phyloP scores from a whole-genome alignment of 441 rosid species.

The Erodium trifolium region DNA sequence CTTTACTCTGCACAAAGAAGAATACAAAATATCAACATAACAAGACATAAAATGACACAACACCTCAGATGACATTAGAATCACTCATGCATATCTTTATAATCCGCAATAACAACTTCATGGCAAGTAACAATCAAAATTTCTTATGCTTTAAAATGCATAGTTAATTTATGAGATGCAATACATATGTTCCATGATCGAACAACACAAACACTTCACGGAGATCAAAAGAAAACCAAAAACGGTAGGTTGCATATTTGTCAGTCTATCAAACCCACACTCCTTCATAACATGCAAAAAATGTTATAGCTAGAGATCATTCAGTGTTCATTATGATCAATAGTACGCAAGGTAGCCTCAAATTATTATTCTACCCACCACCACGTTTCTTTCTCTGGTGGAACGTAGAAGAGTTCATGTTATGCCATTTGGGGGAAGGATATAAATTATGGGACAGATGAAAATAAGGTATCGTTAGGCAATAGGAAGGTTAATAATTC shows the following conservation, averaged over 20 bases:
- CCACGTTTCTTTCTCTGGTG: no score
- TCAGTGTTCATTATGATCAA: background rate
- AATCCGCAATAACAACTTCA: no score
- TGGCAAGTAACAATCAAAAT: no score
- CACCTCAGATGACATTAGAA: background rate
- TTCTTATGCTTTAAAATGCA: no score
- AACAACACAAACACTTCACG: background rate
- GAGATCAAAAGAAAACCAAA: background rate
- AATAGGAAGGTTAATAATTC: no score
- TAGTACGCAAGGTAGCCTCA: background rate
- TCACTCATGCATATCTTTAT: no score
- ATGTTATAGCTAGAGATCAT: background rate
- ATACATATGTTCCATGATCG: no score
- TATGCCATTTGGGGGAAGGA: background rate
- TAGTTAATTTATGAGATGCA: no score
- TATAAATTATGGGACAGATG: background rate
- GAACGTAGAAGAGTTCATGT: background rate
- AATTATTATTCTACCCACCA: no score
- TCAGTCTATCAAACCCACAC: background rate
- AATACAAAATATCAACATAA: slow-evolving; percentile 5
- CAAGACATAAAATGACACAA: slow-evolving; percentile 2
- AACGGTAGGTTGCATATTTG: background rate
- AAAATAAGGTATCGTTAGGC: no score
- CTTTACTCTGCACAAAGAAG: slow-evolving; percentile 64
- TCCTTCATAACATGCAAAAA: background rate